phyloP scores from a whole-genome alignment of 805 yeast species.

The Saccharomycopsis olivae region DNA sequence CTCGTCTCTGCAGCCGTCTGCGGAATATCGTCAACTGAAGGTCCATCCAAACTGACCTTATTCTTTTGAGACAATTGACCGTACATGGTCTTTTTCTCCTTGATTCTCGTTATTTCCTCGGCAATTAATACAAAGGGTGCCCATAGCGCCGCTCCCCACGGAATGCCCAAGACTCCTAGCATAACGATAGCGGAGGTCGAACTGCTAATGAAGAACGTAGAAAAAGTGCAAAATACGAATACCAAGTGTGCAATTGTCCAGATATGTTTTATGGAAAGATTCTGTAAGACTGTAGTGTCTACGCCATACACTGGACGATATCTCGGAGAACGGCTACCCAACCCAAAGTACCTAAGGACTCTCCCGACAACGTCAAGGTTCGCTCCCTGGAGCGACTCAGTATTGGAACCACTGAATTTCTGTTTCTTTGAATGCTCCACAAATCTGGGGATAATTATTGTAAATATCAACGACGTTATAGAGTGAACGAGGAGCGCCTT shows the following conservation, averaged over 20 bases:
- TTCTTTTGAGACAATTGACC: conserved; percentile 1
- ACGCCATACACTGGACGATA: too few relatives aligned
- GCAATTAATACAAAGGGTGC: conserved; percentile 55
- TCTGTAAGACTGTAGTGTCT: too few relatives aligned
- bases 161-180: conserved; percentile 44
- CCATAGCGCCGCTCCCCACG: conserved; percentile 62
- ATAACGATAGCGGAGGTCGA: conserved; percentile 35
- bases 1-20: background rate
- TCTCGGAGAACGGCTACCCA: too few relatives aligned
- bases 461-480: conserved; percentile 34
- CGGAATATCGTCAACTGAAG: background rate
- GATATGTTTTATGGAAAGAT: conserved; percentile 27
- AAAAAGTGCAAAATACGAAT: conserved; percentile 37
- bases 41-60: background rate
- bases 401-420: background rate
- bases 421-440: conserved; percentile 22
- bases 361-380: background rate
- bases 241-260: conserved; percentile 44
- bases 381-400: too few relatives aligned
- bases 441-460: conserved; percentile 34
- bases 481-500: conserved; percentile 41
- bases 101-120: conserved; percentile 43
- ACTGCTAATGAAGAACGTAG: conserved; percentile 34
- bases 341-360: too few relatives aligned
- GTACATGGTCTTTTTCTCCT: conserved; percentile 32